Evolutionary conservation across 2,329 filamentous ascomycete species (phyloP).

Genomic region (Diaporthe sp.): DNA sequence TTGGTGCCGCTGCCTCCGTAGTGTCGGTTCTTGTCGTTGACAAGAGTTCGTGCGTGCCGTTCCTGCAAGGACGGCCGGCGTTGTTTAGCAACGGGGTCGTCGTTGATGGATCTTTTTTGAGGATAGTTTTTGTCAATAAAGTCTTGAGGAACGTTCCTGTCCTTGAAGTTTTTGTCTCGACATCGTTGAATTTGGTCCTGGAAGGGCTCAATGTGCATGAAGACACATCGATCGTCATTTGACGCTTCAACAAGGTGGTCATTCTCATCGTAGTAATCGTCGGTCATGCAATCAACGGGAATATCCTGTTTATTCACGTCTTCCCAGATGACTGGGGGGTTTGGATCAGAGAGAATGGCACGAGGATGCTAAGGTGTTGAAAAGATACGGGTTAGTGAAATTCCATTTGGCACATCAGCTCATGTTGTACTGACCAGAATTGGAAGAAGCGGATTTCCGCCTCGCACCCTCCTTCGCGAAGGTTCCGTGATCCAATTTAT

Average conservation of each 20-base stretch:
- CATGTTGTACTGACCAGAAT: neutral
- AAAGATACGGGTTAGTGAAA: neutral
- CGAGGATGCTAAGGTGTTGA: neutral
- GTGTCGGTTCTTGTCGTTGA: conserved; percentile 7
- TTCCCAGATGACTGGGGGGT: neutral
- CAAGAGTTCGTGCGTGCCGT: neutral
- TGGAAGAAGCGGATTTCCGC: neutral
- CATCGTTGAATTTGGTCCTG: neutral
- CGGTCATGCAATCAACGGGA: neutral
- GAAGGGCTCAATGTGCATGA: neutral
- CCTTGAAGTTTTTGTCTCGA: neutral
- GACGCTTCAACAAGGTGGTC: neutral
- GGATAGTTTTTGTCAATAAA: no score
- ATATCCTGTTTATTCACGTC: neutral
- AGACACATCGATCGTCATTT: neutral
- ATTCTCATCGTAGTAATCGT: neutral
- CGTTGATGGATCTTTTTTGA: neutral
- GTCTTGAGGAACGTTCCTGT: neutral
- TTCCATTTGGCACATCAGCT: neutral
- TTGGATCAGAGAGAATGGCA: neutral
- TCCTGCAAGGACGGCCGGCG: neutral
- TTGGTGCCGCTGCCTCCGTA: neutral
- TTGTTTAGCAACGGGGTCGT: neutral
- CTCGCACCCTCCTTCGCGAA: neutral
- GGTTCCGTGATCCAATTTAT: neutral